A percentile compares a stretch with the other conserved stretches of the same genome.
Conservation (phyloP, 257 asterid species). For the Gynochthodes officinalis region DNA sequence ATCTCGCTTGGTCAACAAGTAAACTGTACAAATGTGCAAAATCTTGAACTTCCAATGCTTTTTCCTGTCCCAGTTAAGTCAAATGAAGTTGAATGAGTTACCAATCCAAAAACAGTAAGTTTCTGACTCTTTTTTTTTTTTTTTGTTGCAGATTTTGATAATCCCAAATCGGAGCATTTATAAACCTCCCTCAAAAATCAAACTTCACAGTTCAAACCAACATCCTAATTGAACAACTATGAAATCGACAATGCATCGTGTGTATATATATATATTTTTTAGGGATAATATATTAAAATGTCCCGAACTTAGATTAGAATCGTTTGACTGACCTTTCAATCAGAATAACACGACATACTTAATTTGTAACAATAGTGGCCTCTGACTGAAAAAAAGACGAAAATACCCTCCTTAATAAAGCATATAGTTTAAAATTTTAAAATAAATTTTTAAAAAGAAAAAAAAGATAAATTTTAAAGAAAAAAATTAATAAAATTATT, state of each 20-base stretch:
- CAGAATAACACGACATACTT: too few species aligned
- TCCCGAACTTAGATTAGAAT: too few species aligned
- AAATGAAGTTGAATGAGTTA: neutral
- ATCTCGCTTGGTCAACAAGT: neutral
- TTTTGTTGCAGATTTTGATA: neutral
- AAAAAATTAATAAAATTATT: too few species aligned
- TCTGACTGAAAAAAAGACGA: too few species aligned
- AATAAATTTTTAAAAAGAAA: too few species aligned
- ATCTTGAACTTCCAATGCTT: neutral
- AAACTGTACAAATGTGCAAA: neutral
- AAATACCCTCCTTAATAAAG: too few species aligned
- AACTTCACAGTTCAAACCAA: neutral
- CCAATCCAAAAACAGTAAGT: neutral
- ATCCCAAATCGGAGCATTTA: neutral
- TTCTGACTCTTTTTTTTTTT: neutral
- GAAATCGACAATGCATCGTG: neutral
- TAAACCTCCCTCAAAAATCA: neutral
- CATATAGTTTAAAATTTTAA: too few species aligned
- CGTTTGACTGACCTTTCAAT: too few species aligned
- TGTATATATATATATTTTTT: too few species aligned
- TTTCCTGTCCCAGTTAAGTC: neutral
- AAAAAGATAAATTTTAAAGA: too few species aligned
- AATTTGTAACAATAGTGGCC: too few species aligned
- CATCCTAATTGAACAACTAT: neutral
- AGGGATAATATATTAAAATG: too few species aligned